Evolutionary conservation across 441 rosid species (phyloP).

Genomic region (Macaranga tanarius): DNA sequence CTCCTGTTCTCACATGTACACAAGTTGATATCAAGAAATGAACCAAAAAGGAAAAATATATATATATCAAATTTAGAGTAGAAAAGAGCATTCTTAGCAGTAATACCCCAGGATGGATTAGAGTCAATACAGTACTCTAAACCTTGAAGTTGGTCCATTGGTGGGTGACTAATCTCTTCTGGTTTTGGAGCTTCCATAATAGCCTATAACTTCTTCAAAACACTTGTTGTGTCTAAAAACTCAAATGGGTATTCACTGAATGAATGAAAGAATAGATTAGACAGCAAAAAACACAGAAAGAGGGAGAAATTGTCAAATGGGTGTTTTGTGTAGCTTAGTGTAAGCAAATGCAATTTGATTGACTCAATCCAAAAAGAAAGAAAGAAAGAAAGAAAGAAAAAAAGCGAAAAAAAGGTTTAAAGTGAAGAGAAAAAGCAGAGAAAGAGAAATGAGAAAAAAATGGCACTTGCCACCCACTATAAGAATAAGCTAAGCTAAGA

Average conservation of each 20-base stretch:
- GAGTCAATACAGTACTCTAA: slow-evolving; percentile 99
- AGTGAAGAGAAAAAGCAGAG: slow-evolving; percentile 6
- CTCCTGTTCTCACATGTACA: slow-evolving; percentile 54
- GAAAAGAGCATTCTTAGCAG: not conserved
- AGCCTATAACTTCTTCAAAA: slow-evolving; percentile 12
- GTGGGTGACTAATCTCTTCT: slow-evolving; percentile 88
- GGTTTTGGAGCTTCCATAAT: slow-evolving; percentile 92
- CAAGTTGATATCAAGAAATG: not conserved
- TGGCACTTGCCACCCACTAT: slow-evolving; percentile 46
- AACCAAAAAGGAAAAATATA: not conserved
- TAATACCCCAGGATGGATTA: slow-evolving; percentile 94
- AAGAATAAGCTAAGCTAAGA: not conserved
- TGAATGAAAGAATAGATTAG: slow-evolving; percentile 30
- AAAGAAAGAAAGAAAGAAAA: slow-evolving; percentile 13
- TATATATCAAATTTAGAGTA: not conserved
- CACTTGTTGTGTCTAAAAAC: not conserved
- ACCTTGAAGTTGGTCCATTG: slow-evolving; percentile 99
- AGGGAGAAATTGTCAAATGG: slow-evolving; percentile 10
- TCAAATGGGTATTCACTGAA: slow-evolving; percentile 31
- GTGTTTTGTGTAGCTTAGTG: not conserved
- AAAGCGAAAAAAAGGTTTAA: not conserved
- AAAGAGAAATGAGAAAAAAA: slow-evolving; percentile 18
- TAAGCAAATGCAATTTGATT: slow-evolving; percentile 21
- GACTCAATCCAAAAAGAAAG: slow-evolving; percentile 19
- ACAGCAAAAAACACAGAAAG: not conserved